Conservation (phyloP, 129 eudicot species). For the Flaveria robusta region DNA sequence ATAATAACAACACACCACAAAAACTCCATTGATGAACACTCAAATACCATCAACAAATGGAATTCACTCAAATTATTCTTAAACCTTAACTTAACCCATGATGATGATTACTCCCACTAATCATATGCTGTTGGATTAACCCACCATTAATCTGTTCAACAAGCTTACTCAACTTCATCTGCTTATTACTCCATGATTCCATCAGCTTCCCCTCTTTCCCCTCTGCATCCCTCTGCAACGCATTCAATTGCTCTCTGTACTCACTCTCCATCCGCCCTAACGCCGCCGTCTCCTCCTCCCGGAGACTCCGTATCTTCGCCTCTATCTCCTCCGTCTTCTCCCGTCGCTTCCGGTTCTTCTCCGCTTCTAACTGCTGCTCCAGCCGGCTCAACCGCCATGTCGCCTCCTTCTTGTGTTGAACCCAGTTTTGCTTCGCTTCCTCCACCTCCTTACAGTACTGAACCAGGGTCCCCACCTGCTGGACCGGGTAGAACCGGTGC, state of each 20-base stretch:
- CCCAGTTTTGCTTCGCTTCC: conserved; percentile 60
- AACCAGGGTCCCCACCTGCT: conserved; percentile 47
- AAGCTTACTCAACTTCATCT: conserved; percentile 49
- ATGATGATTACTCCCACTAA: conserved; percentile 37
- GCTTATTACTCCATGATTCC: conserved; percentile 60
- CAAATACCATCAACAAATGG: conserved; percentile 20
- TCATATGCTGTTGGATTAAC: conserved; percentile 39
- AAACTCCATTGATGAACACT: conserved; percentile 31
- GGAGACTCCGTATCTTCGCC: conserved; percentile 48
- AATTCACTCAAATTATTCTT: not conserved
- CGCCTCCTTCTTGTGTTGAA: conserved; percentile 65
- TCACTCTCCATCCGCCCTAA: conserved; percentile 55
- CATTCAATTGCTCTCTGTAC: conserved; percentile 51
- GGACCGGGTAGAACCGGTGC: conserved; percentile 48
- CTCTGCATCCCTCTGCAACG: conserved; percentile 64
- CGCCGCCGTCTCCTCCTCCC: conserved; percentile 58
- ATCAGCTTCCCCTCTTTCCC: conserved; percentile 56
- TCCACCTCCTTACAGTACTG: conserved; percentile 63
- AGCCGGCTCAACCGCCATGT: conserved; percentile 68
- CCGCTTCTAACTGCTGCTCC: conserved; percentile 65
- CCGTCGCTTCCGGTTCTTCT: conserved; percentile 49
- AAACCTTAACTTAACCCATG: conserved; percentile 19
- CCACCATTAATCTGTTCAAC: conserved; percentile 50
- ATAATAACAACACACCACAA: conserved; percentile 14
- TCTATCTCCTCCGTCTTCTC: conserved; percentile 67